Percentiles rank a stretch among this genome's conserved stretches.
Conservation (phyloP, 2,329 filamentous ascomycete genomes). For the Neofusicoccum laricinum region DNA sequence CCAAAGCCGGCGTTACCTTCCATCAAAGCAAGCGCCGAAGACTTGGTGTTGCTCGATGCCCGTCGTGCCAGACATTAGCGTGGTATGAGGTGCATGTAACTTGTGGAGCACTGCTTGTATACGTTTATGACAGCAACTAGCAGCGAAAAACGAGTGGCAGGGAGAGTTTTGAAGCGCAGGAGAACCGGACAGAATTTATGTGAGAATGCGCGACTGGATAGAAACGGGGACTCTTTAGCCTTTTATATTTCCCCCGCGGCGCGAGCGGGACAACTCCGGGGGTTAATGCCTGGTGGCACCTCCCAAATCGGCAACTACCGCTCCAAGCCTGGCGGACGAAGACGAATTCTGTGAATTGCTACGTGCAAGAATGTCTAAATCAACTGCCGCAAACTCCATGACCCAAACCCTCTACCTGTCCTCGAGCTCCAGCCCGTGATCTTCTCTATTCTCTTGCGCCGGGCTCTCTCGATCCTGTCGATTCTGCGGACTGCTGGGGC, state of each 20-base stretch:
- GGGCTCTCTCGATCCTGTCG: neutral
- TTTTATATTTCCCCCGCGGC: neutral
- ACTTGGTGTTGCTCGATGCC: neutral
- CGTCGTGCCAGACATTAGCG: neutral
- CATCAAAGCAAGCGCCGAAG: neutral
- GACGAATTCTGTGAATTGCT: neutral
- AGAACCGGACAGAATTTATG: neutral
- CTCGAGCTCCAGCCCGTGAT: conserved; percentile 9
- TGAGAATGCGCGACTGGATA: too few species aligned
- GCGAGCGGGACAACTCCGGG: neutral
- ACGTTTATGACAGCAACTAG: too few species aligned
- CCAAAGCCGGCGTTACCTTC: neutral
- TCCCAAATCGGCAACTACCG: too few species aligned
- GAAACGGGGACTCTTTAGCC: neutral
- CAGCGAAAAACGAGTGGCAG: neutral
- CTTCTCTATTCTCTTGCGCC: neutral
- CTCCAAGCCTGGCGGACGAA: neutral
- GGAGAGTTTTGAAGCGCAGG: neutral
- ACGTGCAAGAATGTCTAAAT: neutral
- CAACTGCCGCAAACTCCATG: neutral
- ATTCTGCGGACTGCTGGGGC: neutral
- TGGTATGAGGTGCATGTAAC: neutral
- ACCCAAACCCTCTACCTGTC: neutral
- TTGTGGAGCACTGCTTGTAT: too few species aligned
- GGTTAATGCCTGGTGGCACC: neutral